A percentile compares a stretch with the other conserved stretches of the same genome.
These are phyloP conservation scores for Cryptococcus floricola DNA, from an alignment of 1,284 basidiomycete species.

Conservation along the genomic window DNA sequence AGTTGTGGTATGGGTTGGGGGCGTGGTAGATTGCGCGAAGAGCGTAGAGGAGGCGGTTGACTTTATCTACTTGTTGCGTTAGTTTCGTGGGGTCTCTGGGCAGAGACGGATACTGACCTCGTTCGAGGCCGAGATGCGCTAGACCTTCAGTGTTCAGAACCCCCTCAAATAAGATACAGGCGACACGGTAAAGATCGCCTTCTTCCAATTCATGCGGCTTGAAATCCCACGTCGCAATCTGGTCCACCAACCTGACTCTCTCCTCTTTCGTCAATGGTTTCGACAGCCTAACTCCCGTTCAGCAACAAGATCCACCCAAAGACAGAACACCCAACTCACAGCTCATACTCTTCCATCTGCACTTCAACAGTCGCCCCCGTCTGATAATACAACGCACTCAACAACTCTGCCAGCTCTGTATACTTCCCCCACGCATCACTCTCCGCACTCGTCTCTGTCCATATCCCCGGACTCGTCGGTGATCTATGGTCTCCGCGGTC, in stretches of 20 bases:
- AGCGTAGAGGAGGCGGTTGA: constrained; percentile 71
- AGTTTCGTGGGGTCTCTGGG: not conserved
- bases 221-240: constrained; percentile 76
- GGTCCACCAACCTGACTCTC: constrained; percentile 55
- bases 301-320: not conserved
- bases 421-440: constrained; percentile 53
- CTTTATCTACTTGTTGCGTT: constrained; percentile 51
- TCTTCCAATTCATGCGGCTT: constrained; percentile 75
- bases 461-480: not conserved
- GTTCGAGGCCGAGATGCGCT: constrained; percentile 60
- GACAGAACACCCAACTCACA: constrained; percentile 32
- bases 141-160: constrained; percentile 62
- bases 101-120: constrained; percentile 56
- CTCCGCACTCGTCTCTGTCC: constrained; percentile 6
- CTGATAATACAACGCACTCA: constrained; percentile 75
- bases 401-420: constrained; percentile 64
- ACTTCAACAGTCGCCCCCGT: constrained; percentile 66
- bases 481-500: not conserved
- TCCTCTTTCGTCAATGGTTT: constrained; percentile 44
- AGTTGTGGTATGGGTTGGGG: constrained; percentile 92
- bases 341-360: constrained; percentile 46
- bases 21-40: constrained; percentile 79
- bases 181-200: constrained; percentile 73
- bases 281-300: constrained; percentile 24
- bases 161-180: constrained; percentile 65